These are phyloP conservation scores for Beauveria pseudobassiana DNA, from an alignment of 2,329 filamentous ascomycete genomes.

Conservation along the genomic window DNA sequence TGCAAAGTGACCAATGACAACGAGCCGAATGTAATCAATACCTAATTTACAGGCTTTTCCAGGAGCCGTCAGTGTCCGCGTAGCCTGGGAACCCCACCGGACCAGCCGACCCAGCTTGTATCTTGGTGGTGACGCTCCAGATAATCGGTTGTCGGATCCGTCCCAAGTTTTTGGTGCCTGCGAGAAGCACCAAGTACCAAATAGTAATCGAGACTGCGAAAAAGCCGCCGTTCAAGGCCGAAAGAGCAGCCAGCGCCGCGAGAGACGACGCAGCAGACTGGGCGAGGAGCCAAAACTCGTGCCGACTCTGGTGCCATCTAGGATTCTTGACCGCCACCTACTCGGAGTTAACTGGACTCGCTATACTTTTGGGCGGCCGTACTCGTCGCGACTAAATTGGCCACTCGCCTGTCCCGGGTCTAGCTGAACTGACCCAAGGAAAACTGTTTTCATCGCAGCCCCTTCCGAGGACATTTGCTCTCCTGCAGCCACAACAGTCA, in stretches of 20 bases:
- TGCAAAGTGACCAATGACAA: conserved; percentile 17
- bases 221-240: not conserved
- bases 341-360: conserved; percentile 7
- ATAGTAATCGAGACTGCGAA: not conserved
- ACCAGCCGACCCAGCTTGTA: not conserved
- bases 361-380: not conserved
- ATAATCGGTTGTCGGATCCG: conserved; percentile 8
- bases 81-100: conserved; percentile 2
- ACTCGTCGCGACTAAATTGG: conserved; percentile 6
- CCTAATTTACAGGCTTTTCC: conserved; percentile 2
- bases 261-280: not conserved
- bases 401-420: conserved; percentile 3
- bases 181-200: conserved; percentile 6
- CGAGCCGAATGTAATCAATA: conserved; percentile 21
- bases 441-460: conserved; percentile 4
- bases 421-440: not conserved
- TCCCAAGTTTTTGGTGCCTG: conserved; percentile 3
- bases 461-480: conserved; percentile 1
- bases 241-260: not conserved
- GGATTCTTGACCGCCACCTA: conserved; percentile 8
- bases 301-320: not conserved
- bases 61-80: conserved; percentile 4
- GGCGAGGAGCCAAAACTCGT: not conserved
- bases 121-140: conserved; percentile 11
- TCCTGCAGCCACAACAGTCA: conserved; percentile 5